A percentile compares a stretch with the other conserved stretches of the same genome.
These are phyloP conservation scores for Kickxella alabastrina DNA, from an alignment of 192 early-diverging fungal species.

Conservation along the genomic window DNA sequence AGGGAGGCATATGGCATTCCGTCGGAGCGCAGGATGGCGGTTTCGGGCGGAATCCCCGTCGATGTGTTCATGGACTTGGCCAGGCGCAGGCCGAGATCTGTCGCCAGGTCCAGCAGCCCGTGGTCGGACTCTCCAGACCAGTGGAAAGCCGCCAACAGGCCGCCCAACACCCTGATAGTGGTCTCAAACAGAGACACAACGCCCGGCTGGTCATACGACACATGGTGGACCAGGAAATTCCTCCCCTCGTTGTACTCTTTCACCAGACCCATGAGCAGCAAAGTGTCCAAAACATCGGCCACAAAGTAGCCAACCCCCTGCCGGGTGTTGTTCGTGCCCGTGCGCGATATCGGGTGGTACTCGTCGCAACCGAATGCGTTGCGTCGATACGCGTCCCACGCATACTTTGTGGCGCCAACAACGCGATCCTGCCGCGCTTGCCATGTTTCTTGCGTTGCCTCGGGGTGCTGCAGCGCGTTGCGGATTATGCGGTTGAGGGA, in stretches of 20 bases:
- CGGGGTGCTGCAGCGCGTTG: conserved; percentile 3
- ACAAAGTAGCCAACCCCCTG: conserved; percentile 75
- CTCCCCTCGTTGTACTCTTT: conserved; percentile 70
- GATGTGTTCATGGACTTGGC: conserved; percentile 56
- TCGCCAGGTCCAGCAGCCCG: conserved; percentile 63
- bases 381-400: conserved; percentile 76
- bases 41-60: conserved; percentile 41
- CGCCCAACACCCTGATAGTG: conserved; percentile 82
- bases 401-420: conserved; percentile 63
- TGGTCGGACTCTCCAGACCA: conserved; percentile 54
- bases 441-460: conserved; percentile 23
- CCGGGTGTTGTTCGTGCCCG: conserved; percentile 61
- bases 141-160: conserved; percentile 73
- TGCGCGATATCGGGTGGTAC: conserved; percentile 67
- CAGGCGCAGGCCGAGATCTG: conserved; percentile 72
- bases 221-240: conserved; percentile 58
- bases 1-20: conserved; percentile 13
- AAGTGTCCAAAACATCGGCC: conserved; percentile 84
- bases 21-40: conserved; percentile 18
- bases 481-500: conserved; percentile 22
- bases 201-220: conserved; percentile 63
- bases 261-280: conserved; percentile 68
- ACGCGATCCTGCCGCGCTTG: conserved; percentile 55
- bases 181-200: conserved; percentile 77
- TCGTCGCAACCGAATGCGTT: conserved; percentile 86